Conservation (phyloP, 768 basidiomycete genomes). For the Tricholoma sp. region DNA sequence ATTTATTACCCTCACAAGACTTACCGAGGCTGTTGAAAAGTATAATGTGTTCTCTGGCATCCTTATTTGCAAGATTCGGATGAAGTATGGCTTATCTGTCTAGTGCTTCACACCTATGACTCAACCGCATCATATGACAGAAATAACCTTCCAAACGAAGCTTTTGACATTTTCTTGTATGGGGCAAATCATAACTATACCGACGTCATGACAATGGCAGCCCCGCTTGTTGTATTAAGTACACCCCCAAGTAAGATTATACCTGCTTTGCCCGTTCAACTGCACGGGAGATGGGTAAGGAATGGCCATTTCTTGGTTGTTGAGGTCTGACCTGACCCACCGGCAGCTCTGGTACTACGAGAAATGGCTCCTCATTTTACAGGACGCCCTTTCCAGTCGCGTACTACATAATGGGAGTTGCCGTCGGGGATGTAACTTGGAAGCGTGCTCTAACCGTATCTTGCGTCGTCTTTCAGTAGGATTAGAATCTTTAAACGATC, state of each 20-base stretch:
- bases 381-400: background rate
- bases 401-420: background rate
- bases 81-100: background rate
- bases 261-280: background rate
- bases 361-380: background rate
- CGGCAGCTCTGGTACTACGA: background rate
- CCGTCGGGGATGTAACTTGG: background rate
- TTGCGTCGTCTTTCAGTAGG: background rate
- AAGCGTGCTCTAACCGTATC: background rate
- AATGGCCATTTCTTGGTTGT: background rate
- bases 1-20: background rate
- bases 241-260: background rate
- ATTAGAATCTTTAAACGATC: background rate
- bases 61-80: background rate
- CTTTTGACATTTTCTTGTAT: background rate
- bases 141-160: background rate
- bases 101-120: background rate
- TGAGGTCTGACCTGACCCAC: background rate
- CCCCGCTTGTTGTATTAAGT: background rate
- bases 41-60: background rate
- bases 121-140: background rate
- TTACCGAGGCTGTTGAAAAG: background rate
- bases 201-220: background rate
- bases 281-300: background rate
- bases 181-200: background rate